phyloP scores from a whole-genome alignment of 2,329 filamentous ascomycete species.

The Colletotrichum cuscutae region DNA sequence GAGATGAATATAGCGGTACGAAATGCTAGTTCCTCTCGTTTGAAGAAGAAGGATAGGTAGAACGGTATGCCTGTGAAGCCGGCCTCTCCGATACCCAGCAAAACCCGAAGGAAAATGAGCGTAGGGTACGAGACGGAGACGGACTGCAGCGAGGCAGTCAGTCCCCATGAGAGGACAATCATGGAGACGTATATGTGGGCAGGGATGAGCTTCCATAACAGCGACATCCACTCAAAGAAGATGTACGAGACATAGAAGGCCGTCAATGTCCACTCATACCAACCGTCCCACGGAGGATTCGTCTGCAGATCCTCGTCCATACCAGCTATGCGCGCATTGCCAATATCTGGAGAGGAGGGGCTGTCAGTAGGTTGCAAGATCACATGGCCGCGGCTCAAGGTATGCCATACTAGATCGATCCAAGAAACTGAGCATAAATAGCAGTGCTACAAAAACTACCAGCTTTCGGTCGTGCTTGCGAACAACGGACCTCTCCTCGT shows the following conservation, averaged over 20 bases:
- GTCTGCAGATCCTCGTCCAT: conserved; percentile 71
- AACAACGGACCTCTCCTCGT: conserved; percentile 79
- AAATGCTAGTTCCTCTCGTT: conserved; percentile 79
- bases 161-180: conserved; percentile 82
- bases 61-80: conserved; percentile 73
- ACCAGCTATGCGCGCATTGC: conserved; percentile 71
- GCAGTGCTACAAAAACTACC: conserved; percentile 81
- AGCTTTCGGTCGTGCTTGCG: conserved; percentile 81
- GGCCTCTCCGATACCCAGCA: conserved; percentile 73
- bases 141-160: conserved; percentile 79
- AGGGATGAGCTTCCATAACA: conserved; percentile 69
- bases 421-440: conserved; percentile 88
- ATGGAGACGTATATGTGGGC: conserved; percentile 68
- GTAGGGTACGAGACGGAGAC: conserved; percentile 71
- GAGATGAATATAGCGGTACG: conserved; percentile 89
- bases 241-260: conserved; percentile 74
- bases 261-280: conserved; percentile 70
- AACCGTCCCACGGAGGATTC: conserved; percentile 52
- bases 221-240: conserved; percentile 71
- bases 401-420: conserved; percentile 79
- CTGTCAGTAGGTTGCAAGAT: not conserved
- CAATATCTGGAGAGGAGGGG: conserved; percentile 60
- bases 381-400: not conserved
- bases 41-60: conserved; percentile 74
- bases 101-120: conserved; percentile 63